Conservation (phyloP, 1,284 basidiomycete species). For the Marasmius oreades region DNA sequence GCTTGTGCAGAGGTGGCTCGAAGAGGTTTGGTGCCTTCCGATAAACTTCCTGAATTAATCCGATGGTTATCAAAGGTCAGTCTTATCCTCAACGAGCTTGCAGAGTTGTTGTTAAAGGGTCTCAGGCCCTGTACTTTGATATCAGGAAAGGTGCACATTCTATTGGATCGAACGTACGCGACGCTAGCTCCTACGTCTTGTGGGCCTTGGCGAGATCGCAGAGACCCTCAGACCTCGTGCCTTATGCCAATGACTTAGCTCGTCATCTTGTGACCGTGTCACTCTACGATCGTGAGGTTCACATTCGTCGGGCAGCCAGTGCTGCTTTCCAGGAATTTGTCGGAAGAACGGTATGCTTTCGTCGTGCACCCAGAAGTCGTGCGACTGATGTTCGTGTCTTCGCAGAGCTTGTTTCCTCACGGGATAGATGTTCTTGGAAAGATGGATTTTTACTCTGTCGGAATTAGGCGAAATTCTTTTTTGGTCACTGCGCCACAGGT, state of each 20-base stretch:
- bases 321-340: conserved; percentile 98
- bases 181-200: conserved; percentile 91
- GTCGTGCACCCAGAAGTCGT: conserved; percentile 7
- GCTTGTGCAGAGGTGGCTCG: conserved; percentile 92
- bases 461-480: conserved; percentile 83
- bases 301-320: conserved; percentile 94
- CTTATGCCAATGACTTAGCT: conserved; percentile 67
- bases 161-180: conserved; percentile 91
- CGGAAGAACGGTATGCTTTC: conserved; percentile 75
- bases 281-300: conserved; percentile 90
- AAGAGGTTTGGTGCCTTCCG: conserved; percentile 63
- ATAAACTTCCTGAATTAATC: conserved; percentile 60
- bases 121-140: conserved; percentile 88
- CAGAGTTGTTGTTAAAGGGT: conserved; percentile 1
- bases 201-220: conserved; percentile 92
- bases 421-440: conserved; percentile 91
- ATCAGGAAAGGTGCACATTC: conserved; percentile 89
- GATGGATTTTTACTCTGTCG: conserved; percentile 94
- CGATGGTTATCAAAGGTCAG: conserved; percentile 77
- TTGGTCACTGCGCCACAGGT: conserved; percentile 81
- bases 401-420: conserved; percentile 82
- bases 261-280: conserved; percentile 74
- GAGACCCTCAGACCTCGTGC: conserved; percentile 53
- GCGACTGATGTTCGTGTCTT: conserved; percentile 10
- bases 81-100: conserved; percentile 12